Percentiles rank a stretch among this genome's conserved stretches.
Evolutionary conservation across 2,329 filamentous ascomycete species (phyloP).

Genomic region (Cercospora citrullina): DNA sequence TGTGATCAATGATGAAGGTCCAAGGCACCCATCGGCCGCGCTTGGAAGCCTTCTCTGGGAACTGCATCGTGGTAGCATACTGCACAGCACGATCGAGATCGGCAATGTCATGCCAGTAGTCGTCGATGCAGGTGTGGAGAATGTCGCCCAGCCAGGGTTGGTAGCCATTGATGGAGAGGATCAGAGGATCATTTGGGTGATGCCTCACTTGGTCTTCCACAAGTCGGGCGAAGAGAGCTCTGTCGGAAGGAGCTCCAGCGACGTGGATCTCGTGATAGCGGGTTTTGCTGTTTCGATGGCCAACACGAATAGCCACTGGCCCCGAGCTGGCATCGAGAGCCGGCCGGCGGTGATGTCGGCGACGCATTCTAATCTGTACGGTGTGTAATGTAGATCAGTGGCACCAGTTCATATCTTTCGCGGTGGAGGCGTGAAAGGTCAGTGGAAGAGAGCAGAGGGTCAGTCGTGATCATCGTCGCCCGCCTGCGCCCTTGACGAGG

Average conservation of each 20-base stretch:
- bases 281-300: constrained; percentile 32
- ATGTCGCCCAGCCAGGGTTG: constrained; percentile 40
- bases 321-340: constrained; percentile 27
- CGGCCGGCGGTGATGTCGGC: constrained; percentile 26
- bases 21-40: constrained; percentile 37
- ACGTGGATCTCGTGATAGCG: constrained; percentile 36
- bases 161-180: constrained; percentile 40
- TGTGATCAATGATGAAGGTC: constrained; percentile 42
- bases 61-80: constrained; percentile 39
- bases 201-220: constrained; percentile 37
- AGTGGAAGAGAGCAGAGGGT: neutral
- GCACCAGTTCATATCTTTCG: neutral
- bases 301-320: constrained; percentile 37
- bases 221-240: constrained; percentile 34
- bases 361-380: constrained; percentile 14
- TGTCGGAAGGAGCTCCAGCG: constrained; percentile 32
- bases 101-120: constrained; percentile 37
- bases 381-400: neutral
- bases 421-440: neutral
- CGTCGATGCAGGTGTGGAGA: constrained; percentile 38
- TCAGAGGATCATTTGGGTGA: constrained; percentile 37
- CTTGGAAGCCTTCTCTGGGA: constrained; percentile 39
- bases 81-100: constrained; percentile 41
- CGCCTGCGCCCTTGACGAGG: neutral
- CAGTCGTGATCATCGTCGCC: neutral